These are phyloP conservation scores for Calophaca sinica DNA, from an alignment of 306 rosid species.

Conservation along the genomic window DNA sequence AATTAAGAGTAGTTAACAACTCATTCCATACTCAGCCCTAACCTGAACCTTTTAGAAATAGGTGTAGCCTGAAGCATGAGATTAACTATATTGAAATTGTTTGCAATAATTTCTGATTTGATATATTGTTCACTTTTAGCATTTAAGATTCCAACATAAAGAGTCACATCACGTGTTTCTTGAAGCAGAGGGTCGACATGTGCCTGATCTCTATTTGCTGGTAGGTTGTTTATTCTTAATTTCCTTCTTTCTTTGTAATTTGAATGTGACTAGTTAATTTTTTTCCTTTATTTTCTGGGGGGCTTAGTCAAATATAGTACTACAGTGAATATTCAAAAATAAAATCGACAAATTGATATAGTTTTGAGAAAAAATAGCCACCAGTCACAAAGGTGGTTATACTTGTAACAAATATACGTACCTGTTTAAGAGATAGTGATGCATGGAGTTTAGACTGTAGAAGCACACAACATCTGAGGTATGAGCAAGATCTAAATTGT, in stretches of 20 bases:
- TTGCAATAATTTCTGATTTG: constrained; percentile 25
- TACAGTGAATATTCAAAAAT: constrained; percentile 13
- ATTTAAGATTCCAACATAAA: constrained; percentile 84
- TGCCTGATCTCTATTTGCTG: constrained; percentile 93
- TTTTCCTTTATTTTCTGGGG: background rate
- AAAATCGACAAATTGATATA: constrained; percentile 5
- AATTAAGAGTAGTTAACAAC: background rate
- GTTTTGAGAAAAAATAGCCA: background rate
- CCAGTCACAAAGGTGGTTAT: constrained; percentile 4
- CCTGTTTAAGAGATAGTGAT: constrained; percentile 11
- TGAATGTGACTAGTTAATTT: background rate
- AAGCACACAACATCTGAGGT: constrained; percentile 11
- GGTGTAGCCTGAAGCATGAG: background rate
- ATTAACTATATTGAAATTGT: constrained; percentile 7
- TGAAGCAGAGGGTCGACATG: constrained; percentile 92
- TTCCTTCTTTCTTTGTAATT: background rate
- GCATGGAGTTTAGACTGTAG: constrained; percentile 18
- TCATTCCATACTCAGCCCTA: constrained; percentile 28
- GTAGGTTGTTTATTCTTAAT: constrained; percentile 42
- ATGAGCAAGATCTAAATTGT: constrained; percentile 28
- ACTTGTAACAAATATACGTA: background rate
- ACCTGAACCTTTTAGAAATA: constrained; percentile 7
- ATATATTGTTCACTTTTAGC: constrained; percentile 51
- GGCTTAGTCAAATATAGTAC: background rate
- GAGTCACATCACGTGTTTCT: constrained; percentile 96